Conservation (phyloP, 108 stramenopile genomes). For the Skeletonema potamos region DNA sequence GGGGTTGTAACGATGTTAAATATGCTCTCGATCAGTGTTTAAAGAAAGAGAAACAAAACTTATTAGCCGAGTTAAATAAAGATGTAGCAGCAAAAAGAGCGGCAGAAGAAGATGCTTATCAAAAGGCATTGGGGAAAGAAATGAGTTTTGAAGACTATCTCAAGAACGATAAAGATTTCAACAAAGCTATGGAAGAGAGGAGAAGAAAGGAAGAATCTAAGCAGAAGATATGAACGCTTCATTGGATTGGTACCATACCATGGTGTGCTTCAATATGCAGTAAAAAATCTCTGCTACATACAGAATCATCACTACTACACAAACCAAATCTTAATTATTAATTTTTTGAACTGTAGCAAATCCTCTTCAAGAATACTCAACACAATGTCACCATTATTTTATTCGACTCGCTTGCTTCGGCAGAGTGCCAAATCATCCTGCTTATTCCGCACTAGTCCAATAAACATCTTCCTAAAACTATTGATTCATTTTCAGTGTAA, state of each 20-base stretch:
- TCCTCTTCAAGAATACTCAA: too few relatives aligned
- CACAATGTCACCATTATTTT: not conserved
- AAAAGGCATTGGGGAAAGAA: constrained; percentile 63
- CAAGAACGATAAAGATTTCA: constrained; percentile 61
- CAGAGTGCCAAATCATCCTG: not conserved
- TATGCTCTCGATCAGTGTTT: constrained; percentile 76
- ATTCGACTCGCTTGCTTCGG: not conserved
- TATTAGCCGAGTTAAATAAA: constrained; percentile 67
- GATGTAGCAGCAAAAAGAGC: constrained; percentile 51
- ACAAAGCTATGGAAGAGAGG: constrained; percentile 51
- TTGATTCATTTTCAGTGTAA: not conserved
- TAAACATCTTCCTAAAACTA: constrained; percentile 4
- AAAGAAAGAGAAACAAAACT: constrained; percentile 76
- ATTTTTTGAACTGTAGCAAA: not conserved
- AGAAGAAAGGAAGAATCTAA: constrained; percentile 6
- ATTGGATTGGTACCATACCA: too few relatives aligned
- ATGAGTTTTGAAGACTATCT: constrained; percentile 81
- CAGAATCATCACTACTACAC: too few relatives aligned
- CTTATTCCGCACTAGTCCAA: not conserved
- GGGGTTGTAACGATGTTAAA: constrained; percentile 89
- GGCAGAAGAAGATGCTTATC: constrained; percentile 64
- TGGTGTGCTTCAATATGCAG: too few relatives aligned
- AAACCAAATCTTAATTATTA: too few relatives aligned
- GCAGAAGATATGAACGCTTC: not conserved
- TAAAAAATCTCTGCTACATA: too few relatives aligned